Evolutionary conservation across 2,329 filamentous ascomycete species (phyloP).

Genomic region (Rutstroemia sp.): DNA sequence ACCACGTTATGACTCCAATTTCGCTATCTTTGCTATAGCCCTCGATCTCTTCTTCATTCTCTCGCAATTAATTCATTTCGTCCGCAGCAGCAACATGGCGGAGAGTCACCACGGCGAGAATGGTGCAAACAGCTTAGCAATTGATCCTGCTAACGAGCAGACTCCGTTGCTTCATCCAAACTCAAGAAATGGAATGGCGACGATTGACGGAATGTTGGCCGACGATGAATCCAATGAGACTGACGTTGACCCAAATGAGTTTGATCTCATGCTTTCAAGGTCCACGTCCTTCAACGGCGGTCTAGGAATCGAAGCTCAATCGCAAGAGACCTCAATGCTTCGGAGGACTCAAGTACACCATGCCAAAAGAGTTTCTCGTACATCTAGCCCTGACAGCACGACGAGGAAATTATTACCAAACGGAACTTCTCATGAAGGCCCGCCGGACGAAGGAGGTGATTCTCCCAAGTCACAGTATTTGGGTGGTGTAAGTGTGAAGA

Average conservation of each 20-base stretch:
- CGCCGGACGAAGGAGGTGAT: constrained; percentile 10
- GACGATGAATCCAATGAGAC: constrained; percentile 17
- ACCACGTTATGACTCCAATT: neutral
- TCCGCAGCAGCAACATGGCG: neutral
- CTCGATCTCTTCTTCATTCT: neutral
- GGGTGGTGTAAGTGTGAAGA: constrained; percentile 37
- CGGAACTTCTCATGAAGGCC: constrained; percentile 5
- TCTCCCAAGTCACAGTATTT: constrained; percentile 28
- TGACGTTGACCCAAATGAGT: constrained; percentile 27
- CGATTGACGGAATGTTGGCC: neutral
- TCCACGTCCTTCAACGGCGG: constrained; percentile 25
- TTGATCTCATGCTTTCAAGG: constrained; percentile 23
- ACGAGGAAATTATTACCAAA: constrained; percentile 18
- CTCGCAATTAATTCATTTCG: neutral
- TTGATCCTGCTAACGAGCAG: neutral
- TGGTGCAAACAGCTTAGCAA: neutral
- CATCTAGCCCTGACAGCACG: constrained; percentile 16
- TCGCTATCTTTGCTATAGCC: neutral
- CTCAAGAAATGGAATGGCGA: constrained; percentile 7
- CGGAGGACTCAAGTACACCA: constrained; percentile 23
- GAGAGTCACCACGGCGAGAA: neutral
- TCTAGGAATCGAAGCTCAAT: constrained; percentile 24
- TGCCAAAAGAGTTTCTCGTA: constrained; percentile 10
- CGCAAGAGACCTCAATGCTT: constrained; percentile 27
- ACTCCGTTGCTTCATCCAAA: constrained; percentile 9